Conservation (phyloP, 768 basidiomycete species). For the Lactarius trivialis region DNA sequence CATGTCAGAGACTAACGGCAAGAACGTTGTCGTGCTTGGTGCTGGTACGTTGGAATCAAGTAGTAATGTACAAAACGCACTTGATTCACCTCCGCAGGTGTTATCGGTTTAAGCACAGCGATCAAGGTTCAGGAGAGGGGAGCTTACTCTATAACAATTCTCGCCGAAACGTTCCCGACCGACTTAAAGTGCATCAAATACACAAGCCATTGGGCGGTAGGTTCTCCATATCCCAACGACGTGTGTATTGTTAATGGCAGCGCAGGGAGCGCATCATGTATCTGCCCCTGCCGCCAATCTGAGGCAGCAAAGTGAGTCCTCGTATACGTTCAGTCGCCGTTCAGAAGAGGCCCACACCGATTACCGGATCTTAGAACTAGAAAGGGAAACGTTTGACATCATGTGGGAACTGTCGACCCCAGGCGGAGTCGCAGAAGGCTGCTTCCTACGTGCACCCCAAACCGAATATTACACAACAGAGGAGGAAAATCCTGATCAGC, state of each 20-base stretch:
- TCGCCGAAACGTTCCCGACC: slow-evolving; percentile 65
- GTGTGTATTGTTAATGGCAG: background rate
- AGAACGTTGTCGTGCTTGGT: slow-evolving; percentile 1
- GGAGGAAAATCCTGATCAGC: slow-evolving; percentile 34
- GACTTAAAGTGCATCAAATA: slow-evolving; percentile 71
- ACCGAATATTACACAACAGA: slow-evolving; percentile 50
- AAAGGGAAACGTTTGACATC: slow-evolving; percentile 64
- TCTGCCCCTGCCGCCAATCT: slow-evolving; percentile 46
- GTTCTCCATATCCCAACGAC: slow-evolving; percentile 25
- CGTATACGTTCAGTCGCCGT: background rate
- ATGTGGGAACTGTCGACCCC: slow-evolving; percentile 71
- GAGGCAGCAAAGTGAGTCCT: slow-evolving; percentile 42
- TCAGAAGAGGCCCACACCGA: background rate
- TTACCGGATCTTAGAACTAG: slow-evolving; percentile 43
- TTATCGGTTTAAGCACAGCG: slow-evolving; percentile 72
- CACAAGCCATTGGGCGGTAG: slow-evolving; percentile 78
- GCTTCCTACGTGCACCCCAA: slow-evolving; percentile 58
- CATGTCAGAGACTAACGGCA: background rate
- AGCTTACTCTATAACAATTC: slow-evolving; percentile 55
- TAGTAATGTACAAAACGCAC: background rate
- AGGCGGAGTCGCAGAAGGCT: slow-evolving; percentile 46
- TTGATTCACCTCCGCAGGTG: slow-evolving; percentile 40
- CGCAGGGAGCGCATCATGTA: slow-evolving; percentile 76
- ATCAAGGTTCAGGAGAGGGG: slow-evolving; percentile 59
- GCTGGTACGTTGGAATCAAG: background rate